Conservation (phyloP, 768 basidiomycete species). For the Leccinum subgranulosum region DNA sequence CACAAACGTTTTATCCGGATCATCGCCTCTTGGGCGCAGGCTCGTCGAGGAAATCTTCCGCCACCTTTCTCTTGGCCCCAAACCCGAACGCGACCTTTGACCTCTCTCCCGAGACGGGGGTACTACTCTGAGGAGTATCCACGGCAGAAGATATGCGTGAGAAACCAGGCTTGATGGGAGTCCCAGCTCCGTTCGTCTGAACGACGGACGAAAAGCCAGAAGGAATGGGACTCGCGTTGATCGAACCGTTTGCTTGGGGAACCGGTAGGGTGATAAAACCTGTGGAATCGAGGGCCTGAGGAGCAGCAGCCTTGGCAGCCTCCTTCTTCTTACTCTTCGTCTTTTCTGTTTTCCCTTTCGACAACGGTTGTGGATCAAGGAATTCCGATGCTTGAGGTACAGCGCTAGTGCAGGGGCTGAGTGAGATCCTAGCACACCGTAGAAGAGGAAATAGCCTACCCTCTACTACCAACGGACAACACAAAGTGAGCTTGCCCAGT, state of each 20-base stretch:
- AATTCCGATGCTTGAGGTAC: constrained; percentile 85
- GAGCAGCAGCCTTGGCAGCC: constrained; percentile 43
- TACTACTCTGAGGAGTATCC: constrained; percentile 38
- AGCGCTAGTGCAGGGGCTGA: constrained; percentile 47
- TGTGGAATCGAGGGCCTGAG: constrained; percentile 44
- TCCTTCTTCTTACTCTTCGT: constrained; percentile 80
- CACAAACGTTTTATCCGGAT: constrained; percentile 6
- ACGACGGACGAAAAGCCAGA: constrained; percentile 33
- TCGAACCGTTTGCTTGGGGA: constrained; percentile 43
- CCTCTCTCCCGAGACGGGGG: constrained; percentile 61
- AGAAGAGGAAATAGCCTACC: constrained; percentile 45
- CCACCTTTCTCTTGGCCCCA: constrained; percentile 77
- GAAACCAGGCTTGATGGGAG: constrained; percentile 67
- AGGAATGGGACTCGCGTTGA: constrained; percentile 43
- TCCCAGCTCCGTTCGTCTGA: constrained; percentile 40
- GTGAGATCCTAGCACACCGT: background rate
- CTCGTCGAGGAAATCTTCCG: constrained; percentile 61
- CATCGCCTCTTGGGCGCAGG: constrained; percentile 60
- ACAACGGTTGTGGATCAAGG: constrained; percentile 73
- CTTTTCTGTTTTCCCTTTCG: constrained; percentile 83
- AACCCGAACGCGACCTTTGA: constrained; percentile 77
- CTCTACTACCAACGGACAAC: constrained; percentile 88
- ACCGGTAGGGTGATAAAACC: constrained; percentile 77
- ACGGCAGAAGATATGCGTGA: constrained; percentile 66
- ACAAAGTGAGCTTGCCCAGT: constrained; percentile 96